These are phyloP conservation scores for Schizosaccharomyces lindneri DNA, from an alignment of 805 yeast genomes.

Conservation along the genomic window DNA sequence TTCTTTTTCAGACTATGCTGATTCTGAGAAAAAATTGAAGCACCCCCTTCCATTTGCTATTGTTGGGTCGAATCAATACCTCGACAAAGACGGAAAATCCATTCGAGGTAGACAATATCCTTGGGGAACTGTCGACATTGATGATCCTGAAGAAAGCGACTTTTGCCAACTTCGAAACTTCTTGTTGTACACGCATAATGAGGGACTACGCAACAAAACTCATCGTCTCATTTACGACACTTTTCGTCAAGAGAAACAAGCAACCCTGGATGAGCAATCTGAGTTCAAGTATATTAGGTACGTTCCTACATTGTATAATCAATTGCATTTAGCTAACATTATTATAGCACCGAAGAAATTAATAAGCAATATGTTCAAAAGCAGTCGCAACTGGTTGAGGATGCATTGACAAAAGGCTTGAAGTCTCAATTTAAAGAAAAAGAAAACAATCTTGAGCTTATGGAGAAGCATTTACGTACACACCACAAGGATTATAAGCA, in stretches of 20 bases:
- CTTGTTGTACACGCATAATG: conserved; percentile 58
- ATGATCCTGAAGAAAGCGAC: conserved; percentile 18
- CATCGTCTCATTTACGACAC: conserved; percentile 54
- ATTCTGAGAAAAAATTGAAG: conserved; percentile 22
- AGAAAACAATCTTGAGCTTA: conserved; percentile 19
- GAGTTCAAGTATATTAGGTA: conserved; percentile 4
- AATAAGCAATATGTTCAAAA: conserved; percentile 27
- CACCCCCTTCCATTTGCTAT: conserved; percentile 35
- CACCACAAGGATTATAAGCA: neutral
- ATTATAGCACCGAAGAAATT: neutral
- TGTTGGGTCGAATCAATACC: conserved; percentile 23
- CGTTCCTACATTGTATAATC: neutral
- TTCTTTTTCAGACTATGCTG: conserved; percentile 47
- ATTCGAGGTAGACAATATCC: conserved; percentile 37
- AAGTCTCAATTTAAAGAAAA: conserved; percentile 92
- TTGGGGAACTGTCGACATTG: conserved; percentile 40
- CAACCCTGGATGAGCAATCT: conserved; percentile 19
- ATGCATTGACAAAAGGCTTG: conserved; percentile 73
- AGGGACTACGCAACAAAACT: conserved; percentile 59
- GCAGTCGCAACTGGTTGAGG: conserved; percentile 87
- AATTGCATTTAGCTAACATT: neutral
- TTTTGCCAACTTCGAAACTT: conserved; percentile 30
- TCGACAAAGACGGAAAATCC: conserved; percentile 12
- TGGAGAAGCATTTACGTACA: neutral
- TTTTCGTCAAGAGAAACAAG: conserved; percentile 52